Evolutionary conservation across 768 basidiomycete species (phyloP), one percentile per base, ranked within the genome.

Genomic region (Panaeolus cyanescens): DNA sequence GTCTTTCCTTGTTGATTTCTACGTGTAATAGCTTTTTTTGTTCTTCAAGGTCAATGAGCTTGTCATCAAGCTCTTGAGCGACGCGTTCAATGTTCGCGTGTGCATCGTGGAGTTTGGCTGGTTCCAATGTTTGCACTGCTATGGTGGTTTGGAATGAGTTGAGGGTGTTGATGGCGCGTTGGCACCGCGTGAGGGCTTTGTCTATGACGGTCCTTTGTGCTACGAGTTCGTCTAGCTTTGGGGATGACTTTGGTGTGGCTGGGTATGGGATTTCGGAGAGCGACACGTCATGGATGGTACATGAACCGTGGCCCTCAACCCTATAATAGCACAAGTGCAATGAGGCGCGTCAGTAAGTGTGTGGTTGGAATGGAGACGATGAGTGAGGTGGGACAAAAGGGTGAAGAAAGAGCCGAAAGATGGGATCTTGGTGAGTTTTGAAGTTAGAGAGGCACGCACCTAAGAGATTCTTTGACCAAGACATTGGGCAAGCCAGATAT

Each of bases 251-350:
- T 5, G 58, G 65, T 1, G 68, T 37, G 9, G 40, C 31, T 5
- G 40, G 7, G 55, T n/a, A 22, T 12, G 55, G 42, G 45, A 55
- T 55, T 63, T 64, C 22, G 25, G 72, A 67, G 19, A 77, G 32
- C 8, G 72, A 70, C 19, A 78, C 76, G 56, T 78, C 75, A 60
- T 78, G 75, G 34, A 77, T 78, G 4, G 71, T 74, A 17, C 73
- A 73, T 2, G 67, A 59, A 2, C 77, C 77, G 12, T 65, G 67
- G 3, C 76, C 75, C 60, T 75, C 74, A 4, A 77, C 75, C 53
- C 77, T 79, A 39, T 36, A 28, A 56, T 1, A 12, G n/a, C 32
- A 30, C 25, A n/a, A 50, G 30, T n/a, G 13, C 45, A 50, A 50
- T 13, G 45, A 50, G 30, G n/a, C 25, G 45, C 45, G 45, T 50